Evolutionary conservation across 352 stramenopile genomes (phyloP).

Genomic region (Globisporangium megalacanthum): DNA sequence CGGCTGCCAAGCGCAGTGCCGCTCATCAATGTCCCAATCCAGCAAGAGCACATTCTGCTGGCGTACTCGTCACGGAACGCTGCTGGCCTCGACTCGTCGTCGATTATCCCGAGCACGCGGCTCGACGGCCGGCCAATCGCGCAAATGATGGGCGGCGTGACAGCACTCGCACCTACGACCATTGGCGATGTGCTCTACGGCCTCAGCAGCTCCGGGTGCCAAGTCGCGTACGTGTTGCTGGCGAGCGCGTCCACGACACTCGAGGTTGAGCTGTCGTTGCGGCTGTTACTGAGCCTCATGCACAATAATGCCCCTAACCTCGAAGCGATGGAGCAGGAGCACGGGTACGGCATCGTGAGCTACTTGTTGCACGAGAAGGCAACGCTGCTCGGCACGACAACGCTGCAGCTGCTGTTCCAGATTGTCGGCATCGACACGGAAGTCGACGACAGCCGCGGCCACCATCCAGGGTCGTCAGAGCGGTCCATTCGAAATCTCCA

Average conservation of each 20-base stretch:
- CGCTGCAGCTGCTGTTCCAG: slow-evolving; percentile 37
- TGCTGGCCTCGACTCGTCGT: slow-evolving; percentile 25
- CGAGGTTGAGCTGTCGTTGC: slow-evolving; percentile 45
- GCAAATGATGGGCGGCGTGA: slow-evolving; percentile 48
- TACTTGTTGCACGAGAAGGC: slow-evolving; percentile 59
- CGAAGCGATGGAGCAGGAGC: slow-evolving; percentile 58
- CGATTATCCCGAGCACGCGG: slow-evolving; percentile 39
- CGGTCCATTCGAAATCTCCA: slow-evolving; percentile 55
- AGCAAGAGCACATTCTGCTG: slow-evolving; percentile 44
- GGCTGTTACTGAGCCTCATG: slow-evolving; percentile 32
- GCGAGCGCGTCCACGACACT: slow-evolving; percentile 27
- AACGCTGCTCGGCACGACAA: slow-evolving; percentile 26
- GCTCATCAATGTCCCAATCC: slow-evolving; percentile 40
- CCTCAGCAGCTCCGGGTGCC: slow-evolving; percentile 40
- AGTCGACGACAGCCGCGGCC: neutral
- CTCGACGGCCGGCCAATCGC: slow-evolving; percentile 49
- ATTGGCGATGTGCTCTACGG: slow-evolving; percentile 37
- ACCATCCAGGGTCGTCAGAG: slow-evolving; percentile 7
- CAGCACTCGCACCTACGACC: slow-evolving; percentile 17
- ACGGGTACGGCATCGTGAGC: slow-evolving; percentile 69
- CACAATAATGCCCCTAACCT: slow-evolving; percentile 35
- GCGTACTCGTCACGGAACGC: slow-evolving; percentile 42
- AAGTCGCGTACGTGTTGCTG: slow-evolving; percentile 49
- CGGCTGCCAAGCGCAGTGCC: slow-evolving; percentile 47
- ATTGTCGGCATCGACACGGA: slow-evolving; percentile 51